Percentiles rank a stretch among this genome's conserved stretches.
Evolutionary conservation across 2,329 filamentous ascomycete genomes (phyloP).

Genomic region (Colletotrichum sp.): DNA sequence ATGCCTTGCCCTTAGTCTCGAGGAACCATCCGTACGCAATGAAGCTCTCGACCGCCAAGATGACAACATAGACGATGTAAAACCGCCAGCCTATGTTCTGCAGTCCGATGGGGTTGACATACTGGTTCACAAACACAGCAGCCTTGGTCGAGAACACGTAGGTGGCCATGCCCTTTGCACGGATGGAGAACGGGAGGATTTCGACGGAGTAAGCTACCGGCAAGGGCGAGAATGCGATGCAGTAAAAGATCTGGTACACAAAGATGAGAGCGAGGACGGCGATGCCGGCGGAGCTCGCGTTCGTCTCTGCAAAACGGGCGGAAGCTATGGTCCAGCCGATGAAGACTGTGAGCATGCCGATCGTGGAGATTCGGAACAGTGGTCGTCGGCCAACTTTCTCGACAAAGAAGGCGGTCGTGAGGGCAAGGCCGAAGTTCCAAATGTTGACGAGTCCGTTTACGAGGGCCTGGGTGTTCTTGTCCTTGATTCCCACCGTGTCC

Average conservation of each 20-base stretch:
- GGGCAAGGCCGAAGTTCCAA: slow-evolving; percentile 30
- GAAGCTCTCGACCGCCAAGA: slow-evolving; percentile 52
- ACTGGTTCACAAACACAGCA: slow-evolving; percentile 35
- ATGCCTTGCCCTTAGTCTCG: slow-evolving; percentile 51
- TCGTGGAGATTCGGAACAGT: slow-evolving; percentile 26
- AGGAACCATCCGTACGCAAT: slow-evolving; percentile 48
- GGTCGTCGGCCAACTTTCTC: slow-evolving; percentile 32
- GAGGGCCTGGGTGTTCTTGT: slow-evolving; percentile 30
- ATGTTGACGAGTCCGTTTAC: slow-evolving; percentile 33
- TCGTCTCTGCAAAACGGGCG: slow-evolving; percentile 33
- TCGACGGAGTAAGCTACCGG: slow-evolving; percentile 57
- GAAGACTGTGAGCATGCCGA: slow-evolving; percentile 36
- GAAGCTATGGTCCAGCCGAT: slow-evolving; percentile 39
- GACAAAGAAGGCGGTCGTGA: slow-evolving; percentile 31
- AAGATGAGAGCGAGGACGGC: slow-evolving; percentile 41
- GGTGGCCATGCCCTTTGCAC: slow-evolving; percentile 52
- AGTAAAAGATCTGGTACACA: slow-evolving; percentile 50
- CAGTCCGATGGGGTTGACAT: slow-evolving; percentile 58
- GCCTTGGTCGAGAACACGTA: slow-evolving; percentile 32
- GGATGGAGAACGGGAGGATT: slow-evolving; percentile 56
- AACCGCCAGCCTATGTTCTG: slow-evolving; percentile 56
- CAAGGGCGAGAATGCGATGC: slow-evolving; percentile 59
- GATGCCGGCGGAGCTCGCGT: slow-evolving; percentile 30
- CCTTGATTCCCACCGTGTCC: slow-evolving; percentile 25
- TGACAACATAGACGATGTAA: slow-evolving; percentile 62